Conservation (phyloP, 2,329 filamentous ascomycete species). For the Stemphylium vesicarium region DNA sequence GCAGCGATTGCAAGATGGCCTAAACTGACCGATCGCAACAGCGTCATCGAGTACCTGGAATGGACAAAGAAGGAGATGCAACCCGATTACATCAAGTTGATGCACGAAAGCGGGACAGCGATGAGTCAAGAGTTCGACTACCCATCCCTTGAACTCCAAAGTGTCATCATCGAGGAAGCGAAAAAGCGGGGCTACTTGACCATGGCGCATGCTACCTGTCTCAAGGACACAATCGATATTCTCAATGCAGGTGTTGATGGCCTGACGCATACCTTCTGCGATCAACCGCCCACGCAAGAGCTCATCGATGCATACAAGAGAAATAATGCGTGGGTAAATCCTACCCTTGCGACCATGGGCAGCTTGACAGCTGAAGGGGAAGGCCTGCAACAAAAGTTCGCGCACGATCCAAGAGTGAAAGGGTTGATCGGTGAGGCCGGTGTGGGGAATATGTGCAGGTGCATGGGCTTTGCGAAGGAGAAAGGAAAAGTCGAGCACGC, state of each 20-base stretch:
- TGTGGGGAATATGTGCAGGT: constrained; percentile 48
- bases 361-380: constrained; percentile 51
- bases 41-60: constrained; percentile 52
- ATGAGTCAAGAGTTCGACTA: constrained; percentile 48
- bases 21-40: constrained; percentile 50
- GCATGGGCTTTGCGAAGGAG: constrained; percentile 48
- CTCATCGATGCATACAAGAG: constrained; percentile 52
- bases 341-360: constrained; percentile 51
- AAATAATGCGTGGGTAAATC: constrained; percentile 53
- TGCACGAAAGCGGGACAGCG: constrained; percentile 56
- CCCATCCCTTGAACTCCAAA: constrained; percentile 55
- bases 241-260: constrained; percentile 53
- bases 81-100: constrained; percentile 60
- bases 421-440: constrained; percentile 44
- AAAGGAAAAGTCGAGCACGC: constrained; percentile 49
- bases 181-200: constrained; percentile 46
- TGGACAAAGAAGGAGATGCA: constrained; percentile 49
- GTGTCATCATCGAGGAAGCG: constrained; percentile 52
- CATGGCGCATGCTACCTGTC: constrained; percentile 51
- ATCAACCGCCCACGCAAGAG: constrained; percentile 48
- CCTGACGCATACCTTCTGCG: constrained; percentile 53
- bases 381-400: constrained; percentile 48
- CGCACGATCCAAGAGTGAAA: constrained; percentile 49
- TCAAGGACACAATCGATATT: constrained; percentile 52
- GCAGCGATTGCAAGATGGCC: constrained; percentile 57